Conservation (phyloP, 495 filamentous ascomycete species). For the Hypoxylon intermedium region DNA sequence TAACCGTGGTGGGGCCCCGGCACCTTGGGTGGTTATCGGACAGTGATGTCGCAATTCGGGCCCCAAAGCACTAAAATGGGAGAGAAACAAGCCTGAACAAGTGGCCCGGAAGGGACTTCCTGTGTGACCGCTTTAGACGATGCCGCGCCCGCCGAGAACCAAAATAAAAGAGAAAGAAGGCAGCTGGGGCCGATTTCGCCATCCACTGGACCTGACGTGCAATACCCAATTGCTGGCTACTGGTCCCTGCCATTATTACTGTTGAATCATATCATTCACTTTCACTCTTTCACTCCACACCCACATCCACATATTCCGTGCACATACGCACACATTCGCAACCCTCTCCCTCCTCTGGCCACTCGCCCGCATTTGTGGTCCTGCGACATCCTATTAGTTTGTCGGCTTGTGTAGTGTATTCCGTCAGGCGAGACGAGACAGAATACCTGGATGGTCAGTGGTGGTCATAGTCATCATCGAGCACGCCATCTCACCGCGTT, state of each 20-base stretch:
- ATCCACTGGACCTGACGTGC: slow-evolving; percentile 24
- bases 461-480: too few species aligned
- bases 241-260: too few species aligned
- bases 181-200: slow-evolving; percentile 35
- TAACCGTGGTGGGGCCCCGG: slow-evolving; percentile 30
- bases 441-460: slow-evolving; percentile 23
- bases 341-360: background rate
- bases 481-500: slow-evolving; percentile 39
- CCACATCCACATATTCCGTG: too few species aligned
- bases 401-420: slow-evolving; percentile 7
- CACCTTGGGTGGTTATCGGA: slow-evolving; percentile 34
- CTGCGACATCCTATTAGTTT: slow-evolving; percentile 29
- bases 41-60: slow-evolving; percentile 35
- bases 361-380: background rate
- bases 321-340: background rate
- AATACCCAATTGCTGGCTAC: slow-evolving; percentile 13
- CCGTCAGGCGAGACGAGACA: background rate
- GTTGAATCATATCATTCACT: too few species aligned
- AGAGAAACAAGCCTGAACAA: slow-evolving; percentile 5
- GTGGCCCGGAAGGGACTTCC: background rate
- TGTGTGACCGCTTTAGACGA: background rate
- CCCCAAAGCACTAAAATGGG: slow-evolving; percentile 30
- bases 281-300: too few species aligned
- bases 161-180: slow-evolving; percentile 8
- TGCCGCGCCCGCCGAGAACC: slow-evolving; percentile 9